Base-by-base conservation (phyloP, 148 eudicot species). In the Fallopia convolvulus region DNA sequence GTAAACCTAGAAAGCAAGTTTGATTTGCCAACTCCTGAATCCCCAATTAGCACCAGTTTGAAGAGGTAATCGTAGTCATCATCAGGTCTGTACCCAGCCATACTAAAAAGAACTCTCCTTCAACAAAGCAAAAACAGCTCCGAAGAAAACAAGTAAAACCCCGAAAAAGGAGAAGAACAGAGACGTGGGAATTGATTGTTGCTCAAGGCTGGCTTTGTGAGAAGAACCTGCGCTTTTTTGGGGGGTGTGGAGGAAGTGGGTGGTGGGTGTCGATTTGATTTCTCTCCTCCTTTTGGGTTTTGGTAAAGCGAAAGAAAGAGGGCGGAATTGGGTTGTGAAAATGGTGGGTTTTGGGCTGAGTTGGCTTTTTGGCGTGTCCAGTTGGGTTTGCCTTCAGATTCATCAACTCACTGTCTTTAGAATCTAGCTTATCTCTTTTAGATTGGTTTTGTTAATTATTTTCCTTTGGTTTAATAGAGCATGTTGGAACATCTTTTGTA, bases 1-100 rank as follows among this genome's bases (percentile, higher is more conserved):
- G 94, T 89, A 48, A 90, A 90, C 80, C 94, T 90, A 0, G 94
- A 90, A 10, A 90, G 74, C 5, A 90, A 81, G 81, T 90, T 90
- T 17, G 94, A 90, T 79, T 90, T 90, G 0, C 91, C 91, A 15
- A 90, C 92, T 2, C 92, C 92, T 0, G 94, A 90, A 84, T 90
- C 94, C 6, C 94, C 92, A 11, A 90, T 90, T 32, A 90, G 71
- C 2, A 90, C 92, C 79, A 90, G 79, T 82, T 90, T 88, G 78
- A 90, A 90, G 77, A 90, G 68, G 80, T 90, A 90, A 86, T 90
- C 94, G 41, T 90, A 90, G 40, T 90, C 94, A 83, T 88, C 94
- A 40, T 88, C 94, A 47, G 77, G 88, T 81, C 81, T 88, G 55
- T 90, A 90, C 2, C 89, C 87, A 42, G 91, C 61, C 93, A 89